Conservation (phyloP, 176 grass and related monocot genomes). For the Dactylis glomerata region DNA sequence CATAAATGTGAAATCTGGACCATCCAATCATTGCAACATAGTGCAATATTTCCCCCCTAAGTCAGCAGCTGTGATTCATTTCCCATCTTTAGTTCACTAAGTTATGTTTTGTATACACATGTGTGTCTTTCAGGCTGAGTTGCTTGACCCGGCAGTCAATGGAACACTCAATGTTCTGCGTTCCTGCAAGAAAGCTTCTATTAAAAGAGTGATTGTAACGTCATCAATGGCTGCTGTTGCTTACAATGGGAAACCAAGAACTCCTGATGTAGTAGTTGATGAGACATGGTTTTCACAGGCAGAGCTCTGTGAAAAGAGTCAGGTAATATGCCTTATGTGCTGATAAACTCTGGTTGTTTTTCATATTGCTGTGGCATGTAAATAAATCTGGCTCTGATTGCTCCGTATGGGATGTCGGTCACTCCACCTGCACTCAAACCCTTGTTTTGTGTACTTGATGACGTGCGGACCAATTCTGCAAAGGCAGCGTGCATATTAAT, state of each 20-base stretch:
- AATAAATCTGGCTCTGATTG: neutral
- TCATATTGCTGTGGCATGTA: neutral
- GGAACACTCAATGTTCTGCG: conserved; percentile 23
- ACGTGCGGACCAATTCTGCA: neutral
- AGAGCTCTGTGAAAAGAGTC: conserved; percentile 16
- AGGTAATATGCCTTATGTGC: neutral
- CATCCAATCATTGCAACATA: neutral
- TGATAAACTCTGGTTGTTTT: neutral
- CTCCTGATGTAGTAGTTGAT: conserved; percentile 30
- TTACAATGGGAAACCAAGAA: conserved; percentile 17
- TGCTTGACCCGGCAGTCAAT: conserved; percentile 31
- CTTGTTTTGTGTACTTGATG: neutral
- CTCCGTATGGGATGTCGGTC: neutral
- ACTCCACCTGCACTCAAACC: neutral
- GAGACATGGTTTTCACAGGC: conserved; percentile 24
- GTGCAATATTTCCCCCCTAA: neutral
- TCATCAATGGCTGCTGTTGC: conserved; percentile 27
- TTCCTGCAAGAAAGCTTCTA: conserved; percentile 25
- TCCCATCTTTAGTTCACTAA: neutral
- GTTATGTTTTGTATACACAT: neutral
- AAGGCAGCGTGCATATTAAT: neutral
- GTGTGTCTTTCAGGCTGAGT: conserved; percentile 20
- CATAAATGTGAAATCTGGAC: neutral
- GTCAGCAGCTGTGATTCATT: neutral
- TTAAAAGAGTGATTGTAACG: conserved; percentile 20